phyloP scores from a whole-genome alignment of 2,329 filamentous ascomycete genomes.

The Berkeleyomyces rouxiae region DNA sequence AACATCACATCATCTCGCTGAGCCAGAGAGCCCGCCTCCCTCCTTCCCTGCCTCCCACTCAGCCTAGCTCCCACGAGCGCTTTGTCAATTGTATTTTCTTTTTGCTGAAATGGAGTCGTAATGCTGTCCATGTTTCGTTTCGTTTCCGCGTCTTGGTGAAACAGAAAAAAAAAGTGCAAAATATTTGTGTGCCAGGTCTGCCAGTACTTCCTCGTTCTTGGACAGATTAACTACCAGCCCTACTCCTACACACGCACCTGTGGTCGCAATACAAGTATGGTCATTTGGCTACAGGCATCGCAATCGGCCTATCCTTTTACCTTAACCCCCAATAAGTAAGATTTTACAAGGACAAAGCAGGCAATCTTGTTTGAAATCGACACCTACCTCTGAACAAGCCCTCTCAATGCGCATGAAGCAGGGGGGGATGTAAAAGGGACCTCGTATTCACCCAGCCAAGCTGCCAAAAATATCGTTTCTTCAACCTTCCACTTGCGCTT shows the following conservation, averaged over 20 bases:
- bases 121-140: not conserved
- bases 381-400: not conserved
- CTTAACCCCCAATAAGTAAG: not conserved
- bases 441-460: not conserved
- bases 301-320: not conserved
- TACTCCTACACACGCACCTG: not conserved
- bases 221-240: not conserved
- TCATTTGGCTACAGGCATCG: no score
- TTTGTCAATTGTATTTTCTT: not conserved
- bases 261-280: no score
- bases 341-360: not conserved
- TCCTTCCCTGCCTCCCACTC: not conserved
- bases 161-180: not conserved
- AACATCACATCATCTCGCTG: not conserved
- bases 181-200: not conserved
- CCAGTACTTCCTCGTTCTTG: not conserved
- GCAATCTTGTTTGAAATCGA: not conserved
- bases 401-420: not conserved
- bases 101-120: not conserved
- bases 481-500: not conserved
- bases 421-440: not conserved
- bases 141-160: not conserved
- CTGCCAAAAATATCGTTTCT: constrained; percentile 3
- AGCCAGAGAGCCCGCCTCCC: not conserved
- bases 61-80: no score